Conservation (phyloP, 306 rosid species). For the Prunus padus region DNA sequence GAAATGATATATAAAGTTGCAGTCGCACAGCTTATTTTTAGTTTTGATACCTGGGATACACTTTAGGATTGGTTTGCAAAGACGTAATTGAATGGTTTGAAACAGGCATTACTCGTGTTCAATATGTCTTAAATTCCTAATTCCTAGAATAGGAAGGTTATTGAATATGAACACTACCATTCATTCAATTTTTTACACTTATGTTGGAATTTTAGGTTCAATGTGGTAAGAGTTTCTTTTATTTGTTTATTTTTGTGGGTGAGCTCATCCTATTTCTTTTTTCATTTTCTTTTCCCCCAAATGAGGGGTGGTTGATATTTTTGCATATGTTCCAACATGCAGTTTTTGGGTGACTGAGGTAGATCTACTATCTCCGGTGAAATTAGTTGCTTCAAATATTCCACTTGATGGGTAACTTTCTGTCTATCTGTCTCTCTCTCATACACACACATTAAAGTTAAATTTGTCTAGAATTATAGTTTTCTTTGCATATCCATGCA, state of each 20-base stretch:
- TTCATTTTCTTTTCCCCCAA: background rate
- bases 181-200: background rate
- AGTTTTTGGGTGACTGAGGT: slow-evolving; percentile 73
- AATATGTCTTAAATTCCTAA: background rate
- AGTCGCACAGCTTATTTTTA: background rate
- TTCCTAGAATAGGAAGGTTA: background rate
- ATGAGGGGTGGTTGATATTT: slow-evolving; percentile 1
- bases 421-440: background rate
- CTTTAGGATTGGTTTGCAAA: background rate
- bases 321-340: slow-evolving; percentile 30
- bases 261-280: background rate
- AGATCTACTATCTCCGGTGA: slow-evolving; percentile 72
- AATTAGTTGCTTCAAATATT: slow-evolving; percentile 48
- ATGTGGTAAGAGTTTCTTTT: background rate
- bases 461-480: background rate
- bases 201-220: background rate
- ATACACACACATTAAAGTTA: background rate
- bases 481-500: background rate
- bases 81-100: background rate
- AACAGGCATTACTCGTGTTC: background rate
- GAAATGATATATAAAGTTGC: background rate
- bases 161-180: background rate
- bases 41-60: background rate
- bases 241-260: background rate
- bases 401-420: slow-evolving; percentile 69